Evolutionary conservation across 2,329 filamentous ascomycete genomes (phyloP).

Genomic region (Calonectria pseudoreteaudii): DNA sequence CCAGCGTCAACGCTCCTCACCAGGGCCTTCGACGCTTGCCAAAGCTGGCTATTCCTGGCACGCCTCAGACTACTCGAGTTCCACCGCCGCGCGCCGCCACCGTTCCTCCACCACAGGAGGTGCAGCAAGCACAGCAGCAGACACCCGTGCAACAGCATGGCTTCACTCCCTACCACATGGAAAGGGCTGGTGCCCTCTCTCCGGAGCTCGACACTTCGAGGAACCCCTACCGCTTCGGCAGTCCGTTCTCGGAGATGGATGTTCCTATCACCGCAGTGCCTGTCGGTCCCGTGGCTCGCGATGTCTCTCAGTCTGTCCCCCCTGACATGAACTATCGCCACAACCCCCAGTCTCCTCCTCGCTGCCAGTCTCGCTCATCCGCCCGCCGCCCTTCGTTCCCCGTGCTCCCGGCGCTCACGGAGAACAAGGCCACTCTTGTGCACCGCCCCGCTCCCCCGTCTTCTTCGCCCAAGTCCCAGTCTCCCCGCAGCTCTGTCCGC

Average conservation of each 20-base stretch:
- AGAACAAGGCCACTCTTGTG: slow-evolving; percentile 65
- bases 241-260: slow-evolving; percentile 91
- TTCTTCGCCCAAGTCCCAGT: slow-evolving; percentile 51
- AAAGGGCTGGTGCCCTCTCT: slow-evolving; percentile 62
- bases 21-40: slow-evolving; percentile 69
- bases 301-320: slow-evolving; percentile 89
- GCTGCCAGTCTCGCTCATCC: slow-evolving; percentile 67
- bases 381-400: slow-evolving; percentile 75
- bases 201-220: slow-evolving; percentile 68
- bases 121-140: slow-evolving; percentile 41
- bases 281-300: slow-evolving; percentile 78
- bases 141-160: slow-evolving; percentile 36
- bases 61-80: slow-evolving; percentile 44
- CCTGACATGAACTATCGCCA: slow-evolving; percentile 88
- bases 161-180: slow-evolving; percentile 65
- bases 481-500: slow-evolving; percentile 49
- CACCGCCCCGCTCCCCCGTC: slow-evolving; percentile 42
- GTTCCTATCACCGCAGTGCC: slow-evolving; percentile 82
- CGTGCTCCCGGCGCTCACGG: slow-evolving; percentile 76
- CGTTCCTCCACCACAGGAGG: slow-evolving; percentile 41
- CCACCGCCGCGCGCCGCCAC: slow-evolving; percentile 45
- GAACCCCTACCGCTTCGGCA: slow-evolving; percentile 80
- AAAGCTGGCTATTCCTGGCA: slow-evolving; percentile 70
- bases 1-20: slow-evolving; percentile 60
- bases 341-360: slow-evolving; percentile 50